Evolutionary conservation across 2,329 filamentous ascomycete species (phyloP), one percentile per base, ranked within the genome.

Genomic region (Neurospora crassa): DNA sequence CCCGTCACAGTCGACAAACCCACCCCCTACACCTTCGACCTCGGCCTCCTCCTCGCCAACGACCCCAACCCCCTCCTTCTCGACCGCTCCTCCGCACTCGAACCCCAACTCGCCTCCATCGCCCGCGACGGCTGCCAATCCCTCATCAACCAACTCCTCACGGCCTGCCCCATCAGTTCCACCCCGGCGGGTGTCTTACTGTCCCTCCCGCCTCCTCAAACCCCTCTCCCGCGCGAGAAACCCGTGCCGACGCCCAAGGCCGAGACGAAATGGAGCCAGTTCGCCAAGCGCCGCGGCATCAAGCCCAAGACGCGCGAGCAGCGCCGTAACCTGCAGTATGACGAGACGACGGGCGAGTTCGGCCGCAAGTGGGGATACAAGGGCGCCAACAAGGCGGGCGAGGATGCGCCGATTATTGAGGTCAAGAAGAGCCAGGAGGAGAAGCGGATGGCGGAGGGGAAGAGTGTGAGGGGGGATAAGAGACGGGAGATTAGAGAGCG

Each of bases 211-310:
- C 81, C 87, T 0, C 85, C 89, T 0, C 83, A 87, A 24, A 96
- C 91, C 1, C 81, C 85, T 0, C 86, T 98, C 4, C 96, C 96
- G 34, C 91, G 96, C 76, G 94, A 97, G 84, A 98, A 99, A 83
- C 93, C 93, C 11, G 85, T 98, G 10, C 96, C 96, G 0, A 87
- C 89, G 71, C 87, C 90, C 76, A 96, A 94, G 83, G 85, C 90
- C 71, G 91, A 91, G 76, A 98, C 95, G 72, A 97, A 94, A 81
- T 99, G 96, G 96, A 91, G 97, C 84, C 89, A 91, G 78, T 99
- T 99, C 84, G 96, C 96, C 67, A 91, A 90, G 81, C 97, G 97
- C 89, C 97, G 97, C 87, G 96, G 96, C 71, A 98, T 99, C 83
- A 92, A 92, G 84, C 89, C 90, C 82, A 97, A 94, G 88, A 91